Percentiles rank a stretch among this genome's conserved stretches.
phyloP scores from a whole-genome alignment of 2,329 filamentous ascomycete species.

The Colletotrichum trifolii region DNA sequence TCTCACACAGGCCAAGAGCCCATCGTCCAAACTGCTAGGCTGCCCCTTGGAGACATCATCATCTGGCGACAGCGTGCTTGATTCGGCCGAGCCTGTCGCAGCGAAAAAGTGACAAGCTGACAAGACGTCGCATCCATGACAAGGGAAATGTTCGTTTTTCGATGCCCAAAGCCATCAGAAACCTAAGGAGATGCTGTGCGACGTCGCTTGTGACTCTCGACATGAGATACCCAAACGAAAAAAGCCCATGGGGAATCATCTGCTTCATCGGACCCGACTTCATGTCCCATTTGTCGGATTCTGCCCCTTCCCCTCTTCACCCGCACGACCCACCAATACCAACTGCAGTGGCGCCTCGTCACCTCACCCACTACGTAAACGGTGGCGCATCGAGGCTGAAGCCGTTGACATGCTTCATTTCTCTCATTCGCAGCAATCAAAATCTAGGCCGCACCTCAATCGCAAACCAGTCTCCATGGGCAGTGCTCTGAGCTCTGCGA shows the following conservation, averaged over 20 bases:
- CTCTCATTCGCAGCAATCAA: background rate
- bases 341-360: background rate
- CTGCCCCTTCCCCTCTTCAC: too few species aligned
- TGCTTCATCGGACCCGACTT: background rate
- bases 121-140: constrained; percentile 20
- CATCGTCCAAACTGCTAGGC: background rate
- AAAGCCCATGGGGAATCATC: too few species aligned
- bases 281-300: background rate
- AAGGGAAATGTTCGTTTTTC: background rate
- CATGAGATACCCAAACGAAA: too few species aligned
- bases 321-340: background rate
- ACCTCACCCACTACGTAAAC: too few species aligned
- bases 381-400: constrained; percentile 2
- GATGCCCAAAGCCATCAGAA: background rate
- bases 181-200: constrained; percentile 6
- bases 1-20: too few species aligned
- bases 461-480: constrained; percentile 16
- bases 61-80: too few species aligned
- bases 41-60: constrained; percentile 1
- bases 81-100: too few species aligned
- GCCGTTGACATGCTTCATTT: constrained; percentile 9
- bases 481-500: too few species aligned
- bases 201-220: background rate
- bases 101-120: background rate
- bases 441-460: constrained; percentile 15